A percentile compares a stretch with the other conserved stretches of the same genome.
phyloP scores from a whole-genome alignment of 2,329 filamentous ascomycete species.

The Aspergillus transmontanensis region DNA sequence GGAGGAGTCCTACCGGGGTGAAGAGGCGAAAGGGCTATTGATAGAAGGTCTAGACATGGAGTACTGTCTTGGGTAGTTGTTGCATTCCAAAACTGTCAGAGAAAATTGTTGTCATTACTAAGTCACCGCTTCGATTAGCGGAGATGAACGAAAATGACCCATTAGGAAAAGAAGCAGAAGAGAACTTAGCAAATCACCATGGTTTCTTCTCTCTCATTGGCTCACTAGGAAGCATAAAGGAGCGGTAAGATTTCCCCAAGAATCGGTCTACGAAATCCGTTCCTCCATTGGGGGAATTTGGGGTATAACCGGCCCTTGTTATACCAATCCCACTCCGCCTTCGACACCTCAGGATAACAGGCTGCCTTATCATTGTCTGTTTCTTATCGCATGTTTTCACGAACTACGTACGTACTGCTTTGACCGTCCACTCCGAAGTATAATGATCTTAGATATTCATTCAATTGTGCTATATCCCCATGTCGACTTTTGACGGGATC shows the following conservation, averaged over 20 bases:
- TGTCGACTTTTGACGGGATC: constrained; percentile 78
- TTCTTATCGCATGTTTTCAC: background rate
- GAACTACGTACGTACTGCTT: too few species aligned
- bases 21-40: constrained; percentile 11
- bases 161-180: background rate
- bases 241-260: background rate
- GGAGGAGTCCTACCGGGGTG: constrained; percentile 10
- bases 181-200: background rate
- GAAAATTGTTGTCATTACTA: background rate
- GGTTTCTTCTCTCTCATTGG: background rate
- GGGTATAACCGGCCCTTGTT: background rate
- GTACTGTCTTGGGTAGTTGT: background rate
- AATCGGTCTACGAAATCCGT: background rate
- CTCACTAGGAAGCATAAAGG: background rate
- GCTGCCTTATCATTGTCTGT: background rate
- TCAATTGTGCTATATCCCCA: constrained; percentile 36
- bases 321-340: background rate
- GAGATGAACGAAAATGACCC: background rate
- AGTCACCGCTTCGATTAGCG: background rate
- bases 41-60: constrained; percentile 8
- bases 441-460: background rate
- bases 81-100: background rate
- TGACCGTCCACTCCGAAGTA: background rate
- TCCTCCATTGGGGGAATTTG: background rate
- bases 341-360: constrained; percentile 1